Percentiles rank a stretch among this genome's conserved stretches.
Evolutionary conservation across 2,329 filamentous ascomycete genomes (phyloP).

Genomic region (Pseudofabraea citricarpa): DNA sequence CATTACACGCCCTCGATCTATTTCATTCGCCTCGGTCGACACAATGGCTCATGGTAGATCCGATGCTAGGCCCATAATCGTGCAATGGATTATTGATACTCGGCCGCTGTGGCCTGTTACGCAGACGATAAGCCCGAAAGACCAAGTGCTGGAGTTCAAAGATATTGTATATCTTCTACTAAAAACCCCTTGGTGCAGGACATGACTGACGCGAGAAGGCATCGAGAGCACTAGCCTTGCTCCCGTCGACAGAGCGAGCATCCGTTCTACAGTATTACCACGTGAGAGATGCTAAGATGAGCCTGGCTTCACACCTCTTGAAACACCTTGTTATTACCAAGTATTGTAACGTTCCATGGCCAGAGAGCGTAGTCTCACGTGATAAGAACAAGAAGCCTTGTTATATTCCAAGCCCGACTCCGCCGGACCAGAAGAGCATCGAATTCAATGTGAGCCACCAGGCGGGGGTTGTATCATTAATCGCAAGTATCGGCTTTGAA

Average conservation of each 20-base stretch:
- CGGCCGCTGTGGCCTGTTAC: constrained; percentile 48
- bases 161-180: constrained; percentile 16
- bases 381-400: constrained; percentile 42
- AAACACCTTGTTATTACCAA: constrained; percentile 66
- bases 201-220: constrained; percentile 36
- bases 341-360: constrained; percentile 56
- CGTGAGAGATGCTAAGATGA: constrained; percentile 69
- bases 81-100: constrained; percentile 61
- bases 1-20: too few species aligned
- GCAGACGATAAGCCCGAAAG: constrained; percentile 28
- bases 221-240: constrained; percentile 45
- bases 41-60: too few species aligned
- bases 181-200: not conserved
- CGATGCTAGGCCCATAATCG: constrained; percentile 30
- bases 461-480: constrained; percentile 66
- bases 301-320: constrained; percentile 65
- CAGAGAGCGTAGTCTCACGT: constrained; percentile 49
- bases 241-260: constrained; percentile 50
- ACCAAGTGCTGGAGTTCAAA: constrained; percentile 30
- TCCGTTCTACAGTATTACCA: constrained; percentile 58
- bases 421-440: constrained; percentile 19
- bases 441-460: constrained; percentile 79
- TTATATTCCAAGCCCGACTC: constrained; percentile 22
- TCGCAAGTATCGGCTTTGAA: constrained; percentile 37
- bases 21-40: too few species aligned